Base-by-base conservation (phyloP, 352 stramenopile species). In the Pythium brachiatum region DNA sequence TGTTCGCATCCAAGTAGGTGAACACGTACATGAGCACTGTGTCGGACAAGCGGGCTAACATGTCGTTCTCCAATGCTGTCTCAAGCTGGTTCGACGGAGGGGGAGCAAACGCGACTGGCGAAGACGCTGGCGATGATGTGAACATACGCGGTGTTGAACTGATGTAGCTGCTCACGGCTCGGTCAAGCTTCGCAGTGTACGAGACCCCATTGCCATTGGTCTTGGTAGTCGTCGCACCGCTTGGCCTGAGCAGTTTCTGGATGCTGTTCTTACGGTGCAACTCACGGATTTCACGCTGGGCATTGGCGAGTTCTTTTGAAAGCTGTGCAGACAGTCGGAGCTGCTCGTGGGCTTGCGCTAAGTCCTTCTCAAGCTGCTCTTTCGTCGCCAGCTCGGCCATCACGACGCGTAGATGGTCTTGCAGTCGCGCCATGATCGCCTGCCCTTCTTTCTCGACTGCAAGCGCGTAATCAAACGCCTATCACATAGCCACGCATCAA, bases 241-340 rank as follows among this genome's bases (percentile, higher is more conserved):
- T 66, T 1, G 64, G 77, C 32, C 70, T 84, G 29, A 94, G 69
- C 27, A 92, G 64, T 23, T 70, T 75, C 55, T 90, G 82, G 38
- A 94, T 89, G 47, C 86, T 83, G 59, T 81, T 85, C 18, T 78
- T 76, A 25, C 81, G 73, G 57, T 83, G 73, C 29, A 94, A 54
- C 23, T 92, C 85, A 34, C 81, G 82, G 47, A 94, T 90, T 44
- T 92, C 82, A 12, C 82, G 78, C 54, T 94, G 85, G 0, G 85
- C 83, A 32, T 61, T 78, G 2, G 81, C 73, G 13, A 94, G 59
- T 56, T 94, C 81, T 55, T 88, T 86, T 0, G 82, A 89, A 1
- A 92, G 29, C 16, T 89, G 74, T 0, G 72, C 70, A 2, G 73
- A 77, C 34, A 89, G 38, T 8, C 69, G 70, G 6, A 90, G 61